A percentile compares a stretch with the other conserved stretches of the same genome.
Evolutionary conservation across 2,329 filamentous ascomycete genomes (phyloP).

Genomic region (Tolypocladium sp.): DNA sequence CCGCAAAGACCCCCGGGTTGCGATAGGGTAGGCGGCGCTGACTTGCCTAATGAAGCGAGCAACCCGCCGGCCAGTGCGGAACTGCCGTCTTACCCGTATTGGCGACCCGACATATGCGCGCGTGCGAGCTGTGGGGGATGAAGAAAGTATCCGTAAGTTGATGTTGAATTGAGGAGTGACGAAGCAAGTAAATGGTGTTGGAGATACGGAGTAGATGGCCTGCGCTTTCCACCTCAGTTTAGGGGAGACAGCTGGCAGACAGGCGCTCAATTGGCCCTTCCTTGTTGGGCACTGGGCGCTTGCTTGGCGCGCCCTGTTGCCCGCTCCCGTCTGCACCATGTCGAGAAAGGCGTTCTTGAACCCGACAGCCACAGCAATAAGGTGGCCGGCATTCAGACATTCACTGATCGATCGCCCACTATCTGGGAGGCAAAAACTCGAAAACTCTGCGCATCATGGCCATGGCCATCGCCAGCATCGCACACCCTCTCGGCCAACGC

Average conservation of each 20-base stretch:
- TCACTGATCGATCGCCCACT: neutral
- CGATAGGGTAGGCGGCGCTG: neutral
- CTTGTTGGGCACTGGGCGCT: neutral
- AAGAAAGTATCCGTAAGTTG: neutral
- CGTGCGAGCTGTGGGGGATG: neutral
- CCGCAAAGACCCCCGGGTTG: neutral
- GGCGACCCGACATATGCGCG: neutral
- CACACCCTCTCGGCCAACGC: neutral
- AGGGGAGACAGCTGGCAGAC: neutral
- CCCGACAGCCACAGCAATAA: neutral
- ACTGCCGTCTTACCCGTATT: neutral
- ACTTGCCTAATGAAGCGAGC: neutral
- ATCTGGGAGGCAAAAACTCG: neutral
- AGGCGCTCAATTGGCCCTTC: neutral
- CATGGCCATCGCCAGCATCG: neutral
- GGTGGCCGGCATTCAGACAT: neutral
- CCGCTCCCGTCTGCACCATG: neutral
- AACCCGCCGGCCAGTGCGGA: neutral
- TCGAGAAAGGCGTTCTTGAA: too few species aligned
- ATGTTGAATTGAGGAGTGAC: neutral
- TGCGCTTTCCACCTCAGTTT: neutral
- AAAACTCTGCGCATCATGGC: neutral
- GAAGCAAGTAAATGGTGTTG: neutral
- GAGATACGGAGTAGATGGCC: neutral
- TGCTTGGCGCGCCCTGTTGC: neutral